A percentile compares a stretch with the other conserved stretches of the same genome.
Conservation (phyloP, 2,329 filamentous ascomycete species). For the Emydomyces testavorans region DNA sequence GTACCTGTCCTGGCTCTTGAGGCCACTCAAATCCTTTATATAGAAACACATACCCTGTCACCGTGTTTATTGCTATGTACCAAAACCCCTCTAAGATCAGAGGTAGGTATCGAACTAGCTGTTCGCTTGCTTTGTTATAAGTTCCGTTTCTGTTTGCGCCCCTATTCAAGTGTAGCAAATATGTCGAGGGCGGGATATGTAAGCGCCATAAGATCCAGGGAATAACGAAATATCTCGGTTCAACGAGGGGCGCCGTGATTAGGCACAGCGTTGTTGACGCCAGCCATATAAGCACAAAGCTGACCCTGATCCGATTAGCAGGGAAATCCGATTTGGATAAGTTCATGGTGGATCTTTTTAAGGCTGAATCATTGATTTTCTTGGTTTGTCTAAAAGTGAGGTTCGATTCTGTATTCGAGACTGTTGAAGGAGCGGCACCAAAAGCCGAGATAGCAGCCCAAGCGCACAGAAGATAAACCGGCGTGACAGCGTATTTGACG, state of each 20-base stretch:
- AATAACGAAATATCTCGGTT: constrained; percentile 91
- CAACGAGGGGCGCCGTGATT: constrained; percentile 79
- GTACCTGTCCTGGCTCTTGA: constrained; percentile 46
- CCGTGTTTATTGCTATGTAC: constrained; percentile 44
- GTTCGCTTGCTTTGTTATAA: too few relatives aligned
- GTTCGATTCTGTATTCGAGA: background rate
- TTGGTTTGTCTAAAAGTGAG: constrained; percentile 11
- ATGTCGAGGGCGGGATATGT: constrained; percentile 48
- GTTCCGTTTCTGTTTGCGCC: background rate
- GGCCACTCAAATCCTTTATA: constrained; percentile 47
- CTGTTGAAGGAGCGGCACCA: background rate
- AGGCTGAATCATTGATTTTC: constrained; percentile 8
- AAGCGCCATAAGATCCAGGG: constrained; percentile 91
- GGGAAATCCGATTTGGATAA: constrained; percentile 15
- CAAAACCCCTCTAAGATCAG: constrained; percentile 45
- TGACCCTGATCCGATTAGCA: constrained; percentile 29
- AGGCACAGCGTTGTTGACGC: constrained; percentile 65
- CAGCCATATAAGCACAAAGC: constrained; percentile 52
- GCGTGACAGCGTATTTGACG: constrained; percentile 55
- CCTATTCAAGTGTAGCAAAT: background rate
- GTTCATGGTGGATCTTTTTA: constrained; percentile 18
- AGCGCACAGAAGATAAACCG: constrained; percentile 58
- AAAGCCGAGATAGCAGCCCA: constrained; percentile 58
- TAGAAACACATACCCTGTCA: constrained; percentile 46
- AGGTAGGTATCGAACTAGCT: constrained; percentile 16